phyloP scores from a whole-genome alignment of 176 grass and related monocot species.

The Tillandsia fasciculata region DNA sequence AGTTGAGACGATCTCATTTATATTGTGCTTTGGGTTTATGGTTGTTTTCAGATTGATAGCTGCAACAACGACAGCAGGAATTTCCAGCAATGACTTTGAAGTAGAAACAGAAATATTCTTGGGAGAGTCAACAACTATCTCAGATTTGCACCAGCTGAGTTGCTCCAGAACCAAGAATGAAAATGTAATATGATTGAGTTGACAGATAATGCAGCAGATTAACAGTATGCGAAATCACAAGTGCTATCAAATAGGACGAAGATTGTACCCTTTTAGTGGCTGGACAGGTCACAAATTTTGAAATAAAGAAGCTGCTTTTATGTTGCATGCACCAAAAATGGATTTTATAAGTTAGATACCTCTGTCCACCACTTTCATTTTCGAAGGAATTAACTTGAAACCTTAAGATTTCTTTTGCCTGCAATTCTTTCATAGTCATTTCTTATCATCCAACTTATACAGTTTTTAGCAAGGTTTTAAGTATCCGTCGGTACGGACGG shows the following conservation, averaged over 20 bases:
- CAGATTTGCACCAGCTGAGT: constrained; percentile 98
- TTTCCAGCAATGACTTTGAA: constrained; percentile 44
- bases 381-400: too few relatives aligned
- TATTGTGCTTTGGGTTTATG: constrained; percentile 69
- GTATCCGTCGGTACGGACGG: too few relatives aligned
- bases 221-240: background rate
- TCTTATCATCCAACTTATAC: too few relatives aligned
- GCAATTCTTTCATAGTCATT: too few relatives aligned
- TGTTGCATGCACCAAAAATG: too few relatives aligned
- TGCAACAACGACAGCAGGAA: constrained; percentile 60
- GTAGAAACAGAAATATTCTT: constrained; percentile 67
- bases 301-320: too few relatives aligned
- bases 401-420: too few relatives aligned
- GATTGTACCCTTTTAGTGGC: constrained; percentile 39
- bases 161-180: constrained; percentile 31
- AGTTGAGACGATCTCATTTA: constrained; percentile 91
- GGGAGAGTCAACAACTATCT: constrained; percentile 68
- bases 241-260: background rate
- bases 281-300: constrained; percentile 57
- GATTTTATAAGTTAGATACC: too few relatives aligned
- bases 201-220: background rate
- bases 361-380: too few relatives aligned
- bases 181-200: constrained; percentile 3
- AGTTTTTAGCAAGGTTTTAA: too few relatives aligned
- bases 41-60: constrained; percentile 95